Conservation (phyloP, 768 basidiomycete genomes). For the Mycena amicta region DNA sequence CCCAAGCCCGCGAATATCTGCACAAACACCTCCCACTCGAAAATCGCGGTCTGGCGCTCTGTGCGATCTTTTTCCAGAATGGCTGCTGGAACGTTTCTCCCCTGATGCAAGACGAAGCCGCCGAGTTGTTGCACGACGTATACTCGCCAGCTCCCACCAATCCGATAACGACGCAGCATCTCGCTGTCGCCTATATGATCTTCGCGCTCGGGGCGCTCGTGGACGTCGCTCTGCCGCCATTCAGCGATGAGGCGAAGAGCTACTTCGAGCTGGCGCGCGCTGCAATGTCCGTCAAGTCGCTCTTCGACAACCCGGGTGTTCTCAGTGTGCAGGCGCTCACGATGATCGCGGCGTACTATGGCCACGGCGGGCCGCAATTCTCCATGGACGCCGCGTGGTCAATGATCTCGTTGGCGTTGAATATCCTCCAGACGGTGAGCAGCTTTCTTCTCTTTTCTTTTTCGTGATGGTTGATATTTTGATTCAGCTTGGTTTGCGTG, state of each 20-base stretch:
- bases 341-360: constrained; percentile 40
- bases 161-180: constrained; percentile 14
- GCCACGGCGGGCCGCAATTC: constrained; percentile 33
- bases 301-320: constrained; percentile 41
- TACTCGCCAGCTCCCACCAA: neutral
- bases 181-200: constrained; percentile 24
- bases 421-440: constrained; percentile 37
- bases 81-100: constrained; percentile 47
- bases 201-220: constrained; percentile 25
- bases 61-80: constrained; percentile 46
- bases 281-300: constrained; percentile 39
- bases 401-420: constrained; percentile 33
- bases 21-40: constrained; percentile 34
- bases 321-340: constrained; percentile 43
- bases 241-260: constrained; percentile 43
- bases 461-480: neutral
- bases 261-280: constrained; percentile 47
- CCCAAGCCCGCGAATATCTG: constrained; percentile 26
- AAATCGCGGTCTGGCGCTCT: constrained; percentile 43
- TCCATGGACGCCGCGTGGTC: constrained; percentile 40
- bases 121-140: constrained; percentile 28
- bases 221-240: constrained; percentile 30
- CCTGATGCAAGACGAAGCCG: constrained; percentile 47
- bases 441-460: neutral
- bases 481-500: constrained; percentile 19